phyloP scores from a whole-genome alignment of 352 stramenopile species.

The Globisporangium takayamanum region DNA sequence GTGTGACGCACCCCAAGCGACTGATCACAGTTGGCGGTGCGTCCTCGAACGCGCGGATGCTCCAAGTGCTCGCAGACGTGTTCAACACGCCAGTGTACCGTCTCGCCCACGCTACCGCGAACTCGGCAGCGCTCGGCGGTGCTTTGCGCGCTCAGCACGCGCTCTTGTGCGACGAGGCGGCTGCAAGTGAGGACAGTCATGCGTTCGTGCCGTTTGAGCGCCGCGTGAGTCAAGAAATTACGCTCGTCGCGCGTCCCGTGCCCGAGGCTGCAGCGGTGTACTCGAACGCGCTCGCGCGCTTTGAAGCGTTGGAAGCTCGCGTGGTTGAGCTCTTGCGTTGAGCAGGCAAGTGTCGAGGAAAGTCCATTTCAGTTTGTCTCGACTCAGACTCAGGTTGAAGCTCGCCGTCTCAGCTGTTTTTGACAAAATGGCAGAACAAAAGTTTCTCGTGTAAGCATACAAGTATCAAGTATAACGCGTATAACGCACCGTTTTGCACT shows the following conservation, averaged over 20 bases:
- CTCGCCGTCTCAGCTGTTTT: background rate
- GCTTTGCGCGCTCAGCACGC: conserved; percentile 50
- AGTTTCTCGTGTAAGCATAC: background rate
- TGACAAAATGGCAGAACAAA: background rate
- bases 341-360: background rate
- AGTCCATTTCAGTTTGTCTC: background rate
- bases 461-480: background rate
- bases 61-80: conserved; percentile 57
- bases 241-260: conserved; percentile 27
- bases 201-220: conserved; percentile 33
- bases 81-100: conserved; percentile 50
- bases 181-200: background rate
- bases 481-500: too few species aligned
- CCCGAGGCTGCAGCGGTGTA: conserved; percentile 23
- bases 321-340: conserved; percentile 18
- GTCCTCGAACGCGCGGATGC: conserved; percentile 41
- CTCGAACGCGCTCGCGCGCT: conserved; percentile 25
- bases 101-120: conserved; percentile 23
- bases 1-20: conserved; percentile 36
- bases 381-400: conserved; percentile 1
- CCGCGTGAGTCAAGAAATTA: conserved; percentile 29
- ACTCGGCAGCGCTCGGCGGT: conserved; percentile 45
- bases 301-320: conserved; percentile 31
- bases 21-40: conserved; percentile 61
- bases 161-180: conserved; percentile 13